Base-by-base conservation (phyloP, 2,329 filamentous ascomycete species). In the Lachnellula suecica region DNA sequence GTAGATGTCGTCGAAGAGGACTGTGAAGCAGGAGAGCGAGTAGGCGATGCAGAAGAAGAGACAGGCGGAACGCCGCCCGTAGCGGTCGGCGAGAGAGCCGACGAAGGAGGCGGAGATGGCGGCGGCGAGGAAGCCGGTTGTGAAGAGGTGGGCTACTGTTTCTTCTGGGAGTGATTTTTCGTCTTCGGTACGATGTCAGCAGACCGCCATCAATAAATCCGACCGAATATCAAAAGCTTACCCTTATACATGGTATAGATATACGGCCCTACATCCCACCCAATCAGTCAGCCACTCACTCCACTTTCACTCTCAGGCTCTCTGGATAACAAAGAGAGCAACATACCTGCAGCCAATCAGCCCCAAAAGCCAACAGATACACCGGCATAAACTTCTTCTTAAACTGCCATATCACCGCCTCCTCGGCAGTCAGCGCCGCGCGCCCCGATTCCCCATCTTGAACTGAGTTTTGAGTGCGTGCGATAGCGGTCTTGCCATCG, bases 11-110 rank as follows among this genome's bases (percentile, higher is more conserved):
- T 71, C 63, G 49, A 71, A 73, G n/a, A 81, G 66, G 49, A 81
- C 74, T 19, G 76, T 72, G 35, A 76, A 56, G 57, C 79, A 81
- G 2, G 79, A 80, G 5, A 78, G 60, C 0, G 77, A 72, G 60
- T 81, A 81, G 2, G 73, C 64, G 13, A 67, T 66, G 66, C 80
- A 83, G 64, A 81, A 83, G 19, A 69, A 66, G 9, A 82, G 69
- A 58, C 79, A 83, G 22, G 77, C 76, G 3, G 65, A 63, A 43
- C 72, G 71, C 45, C 79, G 75, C 15, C 59, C 58, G 56, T 60
- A 57, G 41, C 47, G 52, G 51, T 61, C 58, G 15, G 61, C 59
- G 4, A 63, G 48, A 2, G 54, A 43, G 22, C 59, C 61, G 22
- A 59, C 52, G 48, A 61, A 62, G 2, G 58, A 58, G 13, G 59